These are phyloP conservation scores for Dalbergia cochinchinensis DNA, from an alignment of 306 rosid species.

Conservation along the genomic window DNA sequence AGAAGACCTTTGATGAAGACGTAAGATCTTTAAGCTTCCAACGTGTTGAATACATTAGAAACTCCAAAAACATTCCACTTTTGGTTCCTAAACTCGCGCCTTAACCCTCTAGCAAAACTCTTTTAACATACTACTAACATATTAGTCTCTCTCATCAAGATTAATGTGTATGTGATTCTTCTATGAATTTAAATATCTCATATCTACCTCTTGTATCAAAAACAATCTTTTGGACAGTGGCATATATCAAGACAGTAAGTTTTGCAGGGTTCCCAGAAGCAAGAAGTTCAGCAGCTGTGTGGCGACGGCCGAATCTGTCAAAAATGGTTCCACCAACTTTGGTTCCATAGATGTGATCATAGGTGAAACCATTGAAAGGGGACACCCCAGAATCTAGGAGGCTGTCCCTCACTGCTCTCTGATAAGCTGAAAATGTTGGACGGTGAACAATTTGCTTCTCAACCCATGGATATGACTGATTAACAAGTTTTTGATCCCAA, in stretches of 20 bases:
- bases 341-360: constrained; percentile 89
- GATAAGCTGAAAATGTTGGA: constrained; percentile 67
- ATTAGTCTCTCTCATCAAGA: no score
- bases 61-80: no score
- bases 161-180: no score
- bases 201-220: constrained; percentile 67
- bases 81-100: no score
- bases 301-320: constrained; percentile 82
- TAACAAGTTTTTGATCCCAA: constrained; percentile 82
- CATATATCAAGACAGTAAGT: constrained; percentile 75
- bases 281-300: constrained; percentile 87
- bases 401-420: constrained; percentile 76
- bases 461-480: constrained; percentile 83
- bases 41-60: no score
- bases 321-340: constrained; percentile 96
- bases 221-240: constrained; percentile 83
- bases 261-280: constrained; percentile 71
- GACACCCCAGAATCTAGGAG: constrained; percentile 79
- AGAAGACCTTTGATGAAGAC: no score
- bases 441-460: constrained; percentile 87
- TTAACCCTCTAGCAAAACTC: no score
- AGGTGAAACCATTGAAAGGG: constrained; percentile 95
- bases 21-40: no score
- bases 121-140: no score
- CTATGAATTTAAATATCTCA: background rate